Percentiles rank a stretch among this genome's conserved stretches.
Conservation (phyloP, 768 basidiomycete species). For the Serendipita sp. region DNA sequence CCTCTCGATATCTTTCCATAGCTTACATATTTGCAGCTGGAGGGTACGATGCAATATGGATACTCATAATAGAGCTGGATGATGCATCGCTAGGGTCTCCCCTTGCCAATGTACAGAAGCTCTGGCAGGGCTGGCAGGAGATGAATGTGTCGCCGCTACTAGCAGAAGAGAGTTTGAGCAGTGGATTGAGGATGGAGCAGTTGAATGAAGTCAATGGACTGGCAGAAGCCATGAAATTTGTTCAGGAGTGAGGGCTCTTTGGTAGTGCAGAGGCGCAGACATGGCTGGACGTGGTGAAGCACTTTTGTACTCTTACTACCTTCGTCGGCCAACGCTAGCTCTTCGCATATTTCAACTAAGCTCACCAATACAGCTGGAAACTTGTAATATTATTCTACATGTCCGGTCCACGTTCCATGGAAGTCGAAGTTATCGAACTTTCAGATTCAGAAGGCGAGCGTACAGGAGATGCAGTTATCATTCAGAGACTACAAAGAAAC, state of each 20-base stretch:
- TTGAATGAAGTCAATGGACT: slow-evolving; percentile 43
- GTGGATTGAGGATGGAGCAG: slow-evolving; percentile 49
- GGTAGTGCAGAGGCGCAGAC: not conserved
- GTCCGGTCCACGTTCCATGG: no score
- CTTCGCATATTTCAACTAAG: no score
- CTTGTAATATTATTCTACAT: no score
- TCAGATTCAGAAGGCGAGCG: not conserved
- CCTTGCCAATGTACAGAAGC: slow-evolving; percentile 42
- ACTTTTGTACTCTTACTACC: not conserved
- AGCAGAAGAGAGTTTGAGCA: slow-evolving; percentile 49
- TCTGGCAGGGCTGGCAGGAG: slow-evolving; percentile 49
- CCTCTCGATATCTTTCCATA: not conserved
- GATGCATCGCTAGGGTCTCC: slow-evolving; percentile 20
- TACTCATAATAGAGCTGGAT: slow-evolving; percentile 46
- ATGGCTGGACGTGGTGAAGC: not conserved
- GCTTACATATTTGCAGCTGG: slow-evolving; percentile 42
- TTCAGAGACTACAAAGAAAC: no score
- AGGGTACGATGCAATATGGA: slow-evolving; percentile 93
- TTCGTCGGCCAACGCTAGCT: no score
- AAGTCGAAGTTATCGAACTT: not conserved
- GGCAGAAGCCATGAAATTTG: slow-evolving; percentile 19
- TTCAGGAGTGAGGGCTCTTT: not conserved
- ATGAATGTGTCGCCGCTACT: slow-evolving; percentile 57
- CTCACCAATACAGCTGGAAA: no score
- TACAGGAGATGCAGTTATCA: not conserved